These are phyloP conservation scores for Histomonas meleagridis DNA, from an alignment of 208 protist species.

Conservation along the genomic window DNA sequence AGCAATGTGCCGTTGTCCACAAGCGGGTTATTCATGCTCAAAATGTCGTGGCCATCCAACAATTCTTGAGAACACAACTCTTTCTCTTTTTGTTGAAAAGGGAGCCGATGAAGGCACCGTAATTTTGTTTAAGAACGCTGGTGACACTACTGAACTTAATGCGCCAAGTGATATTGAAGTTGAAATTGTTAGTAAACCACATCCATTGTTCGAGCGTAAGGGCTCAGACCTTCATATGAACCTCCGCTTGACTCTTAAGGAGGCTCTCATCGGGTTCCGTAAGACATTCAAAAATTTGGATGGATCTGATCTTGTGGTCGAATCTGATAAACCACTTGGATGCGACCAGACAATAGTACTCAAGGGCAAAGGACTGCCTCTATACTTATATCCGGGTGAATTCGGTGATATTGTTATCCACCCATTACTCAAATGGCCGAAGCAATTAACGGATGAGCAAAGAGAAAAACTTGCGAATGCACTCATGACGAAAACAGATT, in stretches of 20 bases:
- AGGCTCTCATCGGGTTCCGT: background rate
- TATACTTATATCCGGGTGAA: constrained; percentile 5
- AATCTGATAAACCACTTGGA: background rate
- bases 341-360: background rate
- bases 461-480: too few relatives aligned
- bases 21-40: background rate
- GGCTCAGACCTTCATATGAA: background rate
- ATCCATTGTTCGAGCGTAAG: background rate
- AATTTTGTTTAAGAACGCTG: background rate
- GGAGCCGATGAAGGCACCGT: background rate
- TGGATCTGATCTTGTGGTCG: background rate
- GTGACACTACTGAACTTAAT: background rate
- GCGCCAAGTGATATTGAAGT: constrained; percentile 15
- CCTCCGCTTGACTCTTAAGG: background rate
- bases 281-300: background rate
- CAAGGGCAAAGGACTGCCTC: background rate
- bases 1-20: background rate
- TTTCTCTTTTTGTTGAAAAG: background rate
- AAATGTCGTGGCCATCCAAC: background rate
- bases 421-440: background rate
- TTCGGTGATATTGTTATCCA: background rate
- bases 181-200: background rate
- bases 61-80: background rate
- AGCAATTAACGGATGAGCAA: background rate
- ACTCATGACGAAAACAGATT: too few relatives aligned